phyloP scores from a whole-genome alignment of 73 alveolate species.

The Blepharisma stoltei region DNA sequence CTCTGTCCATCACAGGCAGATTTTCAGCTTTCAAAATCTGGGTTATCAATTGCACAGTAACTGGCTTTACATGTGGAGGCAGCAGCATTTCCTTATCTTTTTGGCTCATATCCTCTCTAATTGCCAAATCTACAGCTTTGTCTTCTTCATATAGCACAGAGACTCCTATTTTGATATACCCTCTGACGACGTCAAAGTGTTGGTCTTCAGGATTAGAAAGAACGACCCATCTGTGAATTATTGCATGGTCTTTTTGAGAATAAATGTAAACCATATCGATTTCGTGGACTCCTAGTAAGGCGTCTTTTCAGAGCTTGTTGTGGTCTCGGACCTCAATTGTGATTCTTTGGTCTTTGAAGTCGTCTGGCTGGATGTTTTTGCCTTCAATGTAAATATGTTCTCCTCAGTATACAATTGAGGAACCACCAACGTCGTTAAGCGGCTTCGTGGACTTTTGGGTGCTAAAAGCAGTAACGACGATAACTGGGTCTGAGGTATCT shows the following conservation, averaged over 20 bases:
- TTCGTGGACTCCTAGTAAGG: slow-evolving; percentile 73
- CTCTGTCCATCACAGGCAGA: slow-evolving; percentile 11
- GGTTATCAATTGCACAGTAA: neutral
- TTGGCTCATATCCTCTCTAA: neutral
- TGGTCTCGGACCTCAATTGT: slow-evolving; percentile 46
- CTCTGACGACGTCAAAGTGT: slow-evolving; percentile 69
- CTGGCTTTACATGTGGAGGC: slow-evolving; percentile 28
- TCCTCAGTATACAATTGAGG: neutral
- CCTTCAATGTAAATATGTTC: slow-evolving; percentile 18
- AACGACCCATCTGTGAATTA: slow-evolving; percentile 81
- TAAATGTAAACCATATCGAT: slow-evolving; percentile 80
- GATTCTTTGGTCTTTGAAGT: slow-evolving; percentile 2
- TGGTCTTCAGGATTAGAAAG: slow-evolving; percentile 72
- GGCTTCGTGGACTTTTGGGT: neutral
- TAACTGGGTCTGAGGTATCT: slow-evolving; percentile 2
- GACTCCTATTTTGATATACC: slow-evolving; percentile 46
- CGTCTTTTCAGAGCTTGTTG: slow-evolving; percentile 51
- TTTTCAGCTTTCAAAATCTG: neutral
- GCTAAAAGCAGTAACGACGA: neutral
- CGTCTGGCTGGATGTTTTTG: neutral
- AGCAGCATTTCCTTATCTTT: slow-evolving; percentile 5
- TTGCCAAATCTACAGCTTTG: slow-evolving; percentile 18
- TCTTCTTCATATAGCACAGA: slow-evolving; percentile 18
- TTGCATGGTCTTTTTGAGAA: slow-evolving; percentile 68
- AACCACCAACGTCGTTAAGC: slow-evolving; percentile 20